Conservation (phyloP, 1,139 yeast species). For the Debaryomyces sp. region DNA sequence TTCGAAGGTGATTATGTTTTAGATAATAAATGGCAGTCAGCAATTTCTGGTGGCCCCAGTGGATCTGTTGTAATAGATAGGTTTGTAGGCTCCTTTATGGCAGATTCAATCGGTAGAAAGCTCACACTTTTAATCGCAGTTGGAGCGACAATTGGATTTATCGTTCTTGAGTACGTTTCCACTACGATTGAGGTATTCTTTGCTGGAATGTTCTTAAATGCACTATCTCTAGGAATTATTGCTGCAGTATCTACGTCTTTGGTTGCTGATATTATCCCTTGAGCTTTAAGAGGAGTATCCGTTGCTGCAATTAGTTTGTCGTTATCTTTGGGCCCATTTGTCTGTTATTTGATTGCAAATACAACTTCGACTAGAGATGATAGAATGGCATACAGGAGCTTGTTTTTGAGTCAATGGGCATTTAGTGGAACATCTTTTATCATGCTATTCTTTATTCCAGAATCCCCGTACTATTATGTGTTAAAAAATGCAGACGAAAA, state of each 20-base stretch:
- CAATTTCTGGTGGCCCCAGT: neutral
- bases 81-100: neutral
- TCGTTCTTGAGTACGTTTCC: constrained; percentile 12
- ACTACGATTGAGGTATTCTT: constrained; percentile 24
- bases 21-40: neutral
- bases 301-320: constrained; percentile 26
- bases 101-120: neutral
- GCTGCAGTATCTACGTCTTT: constrained; percentile 20
- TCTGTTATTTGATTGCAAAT: constrained; percentile 21
- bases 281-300: constrained; percentile 22
- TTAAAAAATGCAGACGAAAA: constrained; percentile 11
- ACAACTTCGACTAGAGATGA: constrained; percentile 17
- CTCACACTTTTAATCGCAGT: neutral
- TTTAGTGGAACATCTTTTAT: constrained; percentile 22
- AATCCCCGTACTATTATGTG: constrained; percentile 13
- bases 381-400: constrained; percentile 30
- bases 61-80: neutral
- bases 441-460: constrained; percentile 13
- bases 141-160: constrained; percentile 22
- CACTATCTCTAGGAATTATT: constrained; percentile 27
- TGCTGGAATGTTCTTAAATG: constrained; percentile 29
- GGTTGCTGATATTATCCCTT: neutral
- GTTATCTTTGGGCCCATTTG: constrained; percentile 31
- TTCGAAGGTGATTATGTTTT: constrained; percentile 16
- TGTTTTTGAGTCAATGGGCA: constrained; percentile 29